Evolutionary conservation across 345 rosid species (phyloP).

Genomic region (Rhizophora apiculata): DNA sequence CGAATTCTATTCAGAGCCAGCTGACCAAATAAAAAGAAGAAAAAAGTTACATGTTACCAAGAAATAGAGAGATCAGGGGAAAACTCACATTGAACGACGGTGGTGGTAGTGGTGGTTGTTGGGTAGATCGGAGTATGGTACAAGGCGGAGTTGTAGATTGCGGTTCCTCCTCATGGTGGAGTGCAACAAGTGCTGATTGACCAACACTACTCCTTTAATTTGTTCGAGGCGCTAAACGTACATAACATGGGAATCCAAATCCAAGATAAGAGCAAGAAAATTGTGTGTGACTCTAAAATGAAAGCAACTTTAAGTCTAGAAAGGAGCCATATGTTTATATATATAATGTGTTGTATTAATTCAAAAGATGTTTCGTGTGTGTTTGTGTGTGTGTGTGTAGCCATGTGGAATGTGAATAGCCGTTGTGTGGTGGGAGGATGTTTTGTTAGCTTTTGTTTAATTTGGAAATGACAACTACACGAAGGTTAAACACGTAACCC

Average conservation of each 20-base stretch:
- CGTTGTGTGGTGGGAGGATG: neutral
- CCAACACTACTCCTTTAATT: too few species aligned
- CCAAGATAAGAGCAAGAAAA: too few species aligned
- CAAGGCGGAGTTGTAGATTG: conserved; percentile 45
- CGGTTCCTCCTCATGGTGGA: conserved; percentile 39
- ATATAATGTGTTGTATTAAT: neutral
- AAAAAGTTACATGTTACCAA: too few species aligned
- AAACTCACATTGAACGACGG: conserved; percentile 10
- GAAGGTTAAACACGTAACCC: neutral
- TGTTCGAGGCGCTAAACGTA: neutral
- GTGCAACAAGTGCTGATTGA: too few species aligned
- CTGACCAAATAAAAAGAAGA: neutral
- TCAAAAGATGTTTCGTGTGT: neutral
- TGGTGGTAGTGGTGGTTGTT: conserved; percentile 3
- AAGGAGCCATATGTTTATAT: too few species aligned
- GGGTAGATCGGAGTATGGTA: conserved; percentile 19
- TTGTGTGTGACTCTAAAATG: too few species aligned
- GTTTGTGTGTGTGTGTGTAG: too few species aligned
- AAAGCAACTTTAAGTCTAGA: neutral
- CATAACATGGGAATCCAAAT: neutral
- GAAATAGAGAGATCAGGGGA: neutral
- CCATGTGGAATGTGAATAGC: too few species aligned
- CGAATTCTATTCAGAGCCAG: neutral
- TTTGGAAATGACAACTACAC: neutral
- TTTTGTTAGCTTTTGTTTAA: neutral